Evolutionary conservation across 306 rosid species (phyloP), one percentile per base, ranked within the genome.

Genomic region (Trifolium pratense): DNA sequence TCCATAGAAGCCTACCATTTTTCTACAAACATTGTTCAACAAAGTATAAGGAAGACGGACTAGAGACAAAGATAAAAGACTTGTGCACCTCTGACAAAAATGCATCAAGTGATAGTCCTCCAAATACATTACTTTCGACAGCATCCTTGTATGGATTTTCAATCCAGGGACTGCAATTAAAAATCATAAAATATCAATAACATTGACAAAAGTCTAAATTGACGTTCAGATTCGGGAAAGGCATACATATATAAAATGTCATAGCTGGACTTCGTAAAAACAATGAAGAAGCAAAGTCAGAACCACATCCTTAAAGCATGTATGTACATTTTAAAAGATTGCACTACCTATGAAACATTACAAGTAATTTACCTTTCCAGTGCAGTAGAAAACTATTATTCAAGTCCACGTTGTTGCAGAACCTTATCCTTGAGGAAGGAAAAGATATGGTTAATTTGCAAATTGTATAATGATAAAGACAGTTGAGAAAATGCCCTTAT

Each of bases 351-450:
- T 20, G 51, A 62, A 42, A 40, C 26, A 21, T 31, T 63, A n/a
- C 65, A 71, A 53, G 13, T 42, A 76, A 73, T 61, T 66, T 84
- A 93, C 98, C 96, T 85, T 78, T 90, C 94, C 0, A 97, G 97
- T 72, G 98, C 96, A 25, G 96, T 94, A 59, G 97, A 94, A 89
- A 94, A 94, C 65, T 91, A 62, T 79, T 94, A 97, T n/a, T 85
- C 97, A 59, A 91, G 74, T 78, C 91, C 98, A 34, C 86, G 97
- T 58, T 97, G 87, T 70, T 84, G 82, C 45, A 94, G 80, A 82
- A 79, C 80, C 70, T 96, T 94, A 81, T 94, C 97, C 97, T 94
- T 78, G 46, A 63, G 49, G 31, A 68, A 62, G 39, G 62, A 57
- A 75, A 74, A 45, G 17, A 62, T 20, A 70, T 12, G 4, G 8